These are phyloP conservation scores for Fusarium falciforme DNA, from an alignment of 2,329 filamentous ascomycete genomes.

Conservation along the genomic window DNA sequence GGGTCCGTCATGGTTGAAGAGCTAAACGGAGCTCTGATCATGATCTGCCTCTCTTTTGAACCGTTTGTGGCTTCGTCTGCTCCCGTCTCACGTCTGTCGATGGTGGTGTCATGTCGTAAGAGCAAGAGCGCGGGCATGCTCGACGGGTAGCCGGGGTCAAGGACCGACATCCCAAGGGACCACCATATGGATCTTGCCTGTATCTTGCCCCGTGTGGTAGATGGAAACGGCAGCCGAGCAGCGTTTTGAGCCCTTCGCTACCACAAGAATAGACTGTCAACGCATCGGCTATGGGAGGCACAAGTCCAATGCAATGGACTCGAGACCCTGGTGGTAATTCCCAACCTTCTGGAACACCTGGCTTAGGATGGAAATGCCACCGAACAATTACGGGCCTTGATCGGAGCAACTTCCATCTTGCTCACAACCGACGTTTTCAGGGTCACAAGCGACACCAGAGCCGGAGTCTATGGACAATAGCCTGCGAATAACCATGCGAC, in stretches of 20 bases:
- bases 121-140: conserved; percentile 17
- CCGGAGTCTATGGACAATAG: background rate
- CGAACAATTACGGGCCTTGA: conserved; percentile 26
- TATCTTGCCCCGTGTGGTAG: conserved; percentile 12
- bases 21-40: conserved; percentile 12
- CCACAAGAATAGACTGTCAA: conserved; percentile 17
- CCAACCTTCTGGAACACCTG: conserved; percentile 37
- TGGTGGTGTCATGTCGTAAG: conserved; percentile 37
- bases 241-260: conserved; percentile 35
- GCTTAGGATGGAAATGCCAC: conserved; percentile 36
- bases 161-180: conserved; percentile 6
- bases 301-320: conserved; percentile 5
- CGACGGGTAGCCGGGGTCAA: conserved; percentile 32
- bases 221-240: conserved; percentile 28
- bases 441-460: background rate
- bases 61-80: conserved; percentile 29
- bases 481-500: conserved; percentile 20
- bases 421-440: background rate
- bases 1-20: conserved; percentile 12
- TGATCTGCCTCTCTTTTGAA: conserved; percentile 9
- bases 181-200: conserved; percentile 14
- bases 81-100: conserved; percentile 33
- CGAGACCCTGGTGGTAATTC: conserved; percentile 29
- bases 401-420: conserved; percentile 32
- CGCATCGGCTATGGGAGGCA: conserved; percentile 15